Conservation (phyloP, 768 basidiomycete species). For the Rhizopogon roseolus region DNA sequence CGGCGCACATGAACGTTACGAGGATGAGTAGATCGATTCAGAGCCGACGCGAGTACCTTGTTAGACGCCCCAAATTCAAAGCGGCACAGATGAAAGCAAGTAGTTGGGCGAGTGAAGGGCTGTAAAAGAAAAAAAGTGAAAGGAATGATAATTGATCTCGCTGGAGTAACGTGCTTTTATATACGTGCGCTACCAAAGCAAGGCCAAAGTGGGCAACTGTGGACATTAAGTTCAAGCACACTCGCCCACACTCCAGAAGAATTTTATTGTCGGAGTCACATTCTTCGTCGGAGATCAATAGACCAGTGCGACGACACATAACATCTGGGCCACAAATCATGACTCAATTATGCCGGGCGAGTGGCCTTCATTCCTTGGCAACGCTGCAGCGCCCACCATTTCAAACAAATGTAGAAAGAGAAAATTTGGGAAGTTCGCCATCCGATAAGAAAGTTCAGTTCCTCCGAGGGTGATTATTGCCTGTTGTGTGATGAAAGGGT, state of each 20-base stretch:
- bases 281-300: not conserved
- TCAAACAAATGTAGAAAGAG: not conserved
- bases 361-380: constrained; percentile 1
- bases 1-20: constrained; percentile 4
- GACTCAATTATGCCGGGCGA: not conserved
- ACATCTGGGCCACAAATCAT: not conserved
- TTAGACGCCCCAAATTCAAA: not conserved
- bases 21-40: not conserved
- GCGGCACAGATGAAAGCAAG: not conserved
- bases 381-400: not conserved
- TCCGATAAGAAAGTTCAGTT: constrained; percentile 1
- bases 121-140: not conserved
- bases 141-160: not conserved
- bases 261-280: not conserved
- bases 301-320: not conserved
- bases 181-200: constrained; percentile 5
- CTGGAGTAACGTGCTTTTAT: not conserved
- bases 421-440: not conserved
- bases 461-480: not conserved
- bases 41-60: constrained; percentile 1
- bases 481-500: not conserved
- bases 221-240: not conserved
- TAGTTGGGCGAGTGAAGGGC: not conserved
- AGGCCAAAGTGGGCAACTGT: constrained; percentile 7
- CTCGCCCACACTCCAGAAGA: not conserved